These are phyloP conservation scores for Penicillium canescens DNA, from an alignment of 495 filamentous ascomycete species.

Conservation along the genomic window DNA sequence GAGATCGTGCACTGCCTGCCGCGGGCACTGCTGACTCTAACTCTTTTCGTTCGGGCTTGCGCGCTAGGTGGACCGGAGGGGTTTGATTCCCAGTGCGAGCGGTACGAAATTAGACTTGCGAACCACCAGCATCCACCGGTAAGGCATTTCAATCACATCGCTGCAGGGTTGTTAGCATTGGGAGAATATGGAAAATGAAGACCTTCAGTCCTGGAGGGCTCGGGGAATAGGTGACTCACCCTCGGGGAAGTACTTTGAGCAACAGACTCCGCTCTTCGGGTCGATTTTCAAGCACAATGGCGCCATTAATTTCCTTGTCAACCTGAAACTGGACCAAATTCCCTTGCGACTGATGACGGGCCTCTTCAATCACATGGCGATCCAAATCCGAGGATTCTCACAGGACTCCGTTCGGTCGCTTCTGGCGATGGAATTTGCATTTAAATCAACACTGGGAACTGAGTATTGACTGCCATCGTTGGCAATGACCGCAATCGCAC, in stretches of 20 bases:
- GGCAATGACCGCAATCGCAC: slow-evolving; percentile 79
- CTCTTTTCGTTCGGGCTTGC: slow-evolving; percentile 49
- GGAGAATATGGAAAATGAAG: slow-evolving; percentile 8
- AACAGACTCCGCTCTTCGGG: slow-evolving; percentile 63
- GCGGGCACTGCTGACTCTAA: slow-evolving; percentile 52
- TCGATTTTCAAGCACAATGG: slow-evolving; percentile 83
- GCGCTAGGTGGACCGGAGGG: slow-evolving; percentile 57
- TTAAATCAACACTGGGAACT: slow-evolving; percentile 83
- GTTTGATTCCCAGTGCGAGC: slow-evolving; percentile 55
- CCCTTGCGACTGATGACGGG: slow-evolving; percentile 63
- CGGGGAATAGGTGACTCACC: slow-evolving; percentile 73
- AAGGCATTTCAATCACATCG: slow-evolving; percentile 54
- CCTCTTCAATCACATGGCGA: slow-evolving; percentile 57
- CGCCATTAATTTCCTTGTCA: slow-evolving; percentile 86
- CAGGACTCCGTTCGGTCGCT: slow-evolving; percentile 67
- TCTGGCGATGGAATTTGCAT: slow-evolving; percentile 90
- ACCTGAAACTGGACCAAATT: slow-evolving; percentile 89
- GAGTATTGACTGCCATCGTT: slow-evolving; percentile 92
- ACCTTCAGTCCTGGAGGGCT: too few relatives aligned
- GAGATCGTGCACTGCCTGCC: slow-evolving; percentile 52
- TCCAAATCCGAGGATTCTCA: slow-evolving; percentile 73
- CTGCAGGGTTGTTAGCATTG: slow-evolving; percentile 27
- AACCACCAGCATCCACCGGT: slow-evolving; percentile 55
- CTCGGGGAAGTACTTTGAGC: slow-evolving; percentile 82
- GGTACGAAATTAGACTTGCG: slow-evolving; percentile 53